Percentiles rank a stretch among this genome's conserved stretches.
Evolutionary conservation across 306 rosid genomes (phyloP).

Genomic region (Quercus berberidifolia): DNA sequence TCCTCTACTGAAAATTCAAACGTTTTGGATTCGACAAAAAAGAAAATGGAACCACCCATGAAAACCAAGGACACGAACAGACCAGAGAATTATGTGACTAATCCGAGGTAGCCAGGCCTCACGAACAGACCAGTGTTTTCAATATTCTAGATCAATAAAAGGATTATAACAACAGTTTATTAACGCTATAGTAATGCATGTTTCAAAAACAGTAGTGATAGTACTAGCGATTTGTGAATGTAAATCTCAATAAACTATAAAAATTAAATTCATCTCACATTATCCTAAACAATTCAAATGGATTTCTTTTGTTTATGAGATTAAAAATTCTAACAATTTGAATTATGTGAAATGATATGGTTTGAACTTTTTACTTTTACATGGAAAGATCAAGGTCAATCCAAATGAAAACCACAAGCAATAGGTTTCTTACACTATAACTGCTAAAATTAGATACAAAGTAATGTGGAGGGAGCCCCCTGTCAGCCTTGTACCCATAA

Average conservation of each 20-base stretch:
- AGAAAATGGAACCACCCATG: too few relatives aligned
- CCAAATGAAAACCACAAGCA: not conserved
- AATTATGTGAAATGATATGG: not conserved
- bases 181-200: not conserved
- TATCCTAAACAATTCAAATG: not conserved
- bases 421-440: not conserved
- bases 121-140: too few relatives aligned
- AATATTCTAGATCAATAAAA: too few relatives aligned
- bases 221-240: not conserved
- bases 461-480: too few relatives aligned
- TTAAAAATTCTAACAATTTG: not conserved
- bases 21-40: too few relatives aligned
- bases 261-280: not conserved
- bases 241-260: not conserved
- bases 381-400: not conserved
- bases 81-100: too few relatives aligned
- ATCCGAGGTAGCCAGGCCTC: too few relatives aligned
- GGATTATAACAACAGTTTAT: not conserved
- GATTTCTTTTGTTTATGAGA: not conserved
- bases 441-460: too few relatives aligned
- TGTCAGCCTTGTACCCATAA: too few relatives aligned
- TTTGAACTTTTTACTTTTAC: not conserved
- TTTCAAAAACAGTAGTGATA: not conserved
- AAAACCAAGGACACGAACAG: too few relatives aligned
- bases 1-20: too few relatives aligned